Evolutionary conservation across 768 basidiomycete genomes (phyloP).

Genomic region (Leccinellum albellum): DNA sequence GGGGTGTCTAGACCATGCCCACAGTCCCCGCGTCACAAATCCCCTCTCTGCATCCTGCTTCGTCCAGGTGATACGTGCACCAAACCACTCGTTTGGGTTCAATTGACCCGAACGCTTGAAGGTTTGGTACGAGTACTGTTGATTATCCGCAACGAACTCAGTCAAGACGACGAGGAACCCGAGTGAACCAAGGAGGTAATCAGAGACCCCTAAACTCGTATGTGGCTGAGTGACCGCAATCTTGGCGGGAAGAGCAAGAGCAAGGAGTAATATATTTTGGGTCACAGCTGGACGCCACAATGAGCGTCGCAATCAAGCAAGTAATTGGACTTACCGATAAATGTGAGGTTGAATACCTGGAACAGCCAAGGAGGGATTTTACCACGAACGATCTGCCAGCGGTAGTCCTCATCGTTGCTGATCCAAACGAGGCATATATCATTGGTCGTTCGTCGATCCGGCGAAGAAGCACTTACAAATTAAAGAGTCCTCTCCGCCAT

Average conservation of each 20-base stretch:
- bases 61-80: constrained; percentile 64
- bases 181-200: constrained; percentile 56
- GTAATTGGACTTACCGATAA: constrained; percentile 53
- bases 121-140: constrained; percentile 81
- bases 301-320: background rate
- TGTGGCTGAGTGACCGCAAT: constrained; percentile 54
- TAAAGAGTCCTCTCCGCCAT: constrained; percentile 77
- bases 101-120: constrained; percentile 56
- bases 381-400: constrained; percentile 76
- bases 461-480: constrained; percentile 42
- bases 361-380: constrained; percentile 53
- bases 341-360: constrained; percentile 57
- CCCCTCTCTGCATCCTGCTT: constrained; percentile 70
- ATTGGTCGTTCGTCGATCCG: background rate
- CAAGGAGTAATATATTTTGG: constrained; percentile 79
- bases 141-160: constrained; percentile 88
- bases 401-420: constrained; percentile 86
- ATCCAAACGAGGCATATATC: background rate
- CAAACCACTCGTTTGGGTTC: constrained; percentile 52
- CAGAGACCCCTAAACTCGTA: constrained; percentile 49
- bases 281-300: constrained; percentile 44
- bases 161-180: constrained; percentile 56
- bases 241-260: constrained; percentile 61
- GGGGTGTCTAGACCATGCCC: constrained; percentile 86
- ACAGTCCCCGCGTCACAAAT: constrained; percentile 81